Base-by-base conservation (phyloP, 1,284 basidiomycete genomes). In the Ganoderma meredithae region DNA sequence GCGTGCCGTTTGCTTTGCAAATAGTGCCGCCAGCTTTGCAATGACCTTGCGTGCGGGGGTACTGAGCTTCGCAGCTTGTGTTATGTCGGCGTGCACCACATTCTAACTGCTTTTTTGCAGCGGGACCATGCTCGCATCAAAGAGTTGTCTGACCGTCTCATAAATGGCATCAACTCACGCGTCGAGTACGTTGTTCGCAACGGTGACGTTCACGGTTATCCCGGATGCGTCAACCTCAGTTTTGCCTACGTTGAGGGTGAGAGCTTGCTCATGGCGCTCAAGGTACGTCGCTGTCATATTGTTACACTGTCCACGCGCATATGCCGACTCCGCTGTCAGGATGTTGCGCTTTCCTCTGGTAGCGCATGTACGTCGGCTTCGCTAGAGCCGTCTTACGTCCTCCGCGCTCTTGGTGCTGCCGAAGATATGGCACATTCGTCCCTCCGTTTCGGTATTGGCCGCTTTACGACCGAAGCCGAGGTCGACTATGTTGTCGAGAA, bases 371-470 rank as follows among this genome's bases (percentile, higher is more conserved):
- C 98, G 17, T 99, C 97, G 0, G 98, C 98, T 2, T 99, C 97
- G 17, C 86, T 99, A 63, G 98, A 99, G 81, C 98, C 98, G 7
- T 98, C 96, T 43, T 99, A 99, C 79, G 98, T 99, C 13, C 89
- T 99, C 36, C 92, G 98, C 69, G 98, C 98, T 1, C 88, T 99
- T 52, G 97, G 96, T 73, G 94, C 97, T 55, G 95, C 96, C 39
- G 98, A 99, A 80, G 98, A 99, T 77, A 98, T 99, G 94, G 98
- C 98, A 0, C 98, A 99, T 80, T 99, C 97, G 13, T 98, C 96
- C 19, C 86, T 99, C 64, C 92, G 98, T 53, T 99, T 99, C 82
- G 98, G 98, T 64, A 95, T 99, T 72, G 98, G 98, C 44, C 90
- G 98, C 39, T 99, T 99, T 83, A 99, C 98, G 7, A 99, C 98